A percentile compares a stretch with the other conserved stretches of the same genome.
Conservation (phyloP, 306 rosid species). For the Lathyrus oleraceus region DNA sequence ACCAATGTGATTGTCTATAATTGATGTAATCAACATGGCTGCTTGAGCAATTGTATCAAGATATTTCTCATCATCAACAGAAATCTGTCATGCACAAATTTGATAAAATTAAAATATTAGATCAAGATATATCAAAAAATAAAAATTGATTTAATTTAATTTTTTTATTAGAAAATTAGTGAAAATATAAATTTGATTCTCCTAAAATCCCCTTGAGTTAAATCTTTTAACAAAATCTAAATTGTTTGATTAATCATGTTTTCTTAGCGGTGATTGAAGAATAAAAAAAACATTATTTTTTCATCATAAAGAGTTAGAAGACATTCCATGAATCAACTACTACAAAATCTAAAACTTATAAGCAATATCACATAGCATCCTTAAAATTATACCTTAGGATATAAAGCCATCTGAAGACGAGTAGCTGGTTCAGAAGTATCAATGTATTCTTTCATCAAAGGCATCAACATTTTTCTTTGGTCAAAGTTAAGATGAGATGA, state of each 20-base stretch:
- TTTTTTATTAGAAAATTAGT: not conserved
- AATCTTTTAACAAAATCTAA: not conserved
- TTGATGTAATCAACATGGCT: not conserved
- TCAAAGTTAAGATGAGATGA: not conserved
- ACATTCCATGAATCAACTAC: too few species aligned
- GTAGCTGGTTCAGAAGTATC: not conserved
- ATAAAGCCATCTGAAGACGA: not conserved
- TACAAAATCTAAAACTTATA: not conserved
- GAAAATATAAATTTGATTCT: not conserved
- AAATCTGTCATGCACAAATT: not conserved
- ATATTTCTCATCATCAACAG: not conserved
- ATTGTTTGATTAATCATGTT: not conserved
- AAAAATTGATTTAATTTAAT: too few species aligned
- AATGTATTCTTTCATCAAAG: not conserved
- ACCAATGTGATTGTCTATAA: not conserved
- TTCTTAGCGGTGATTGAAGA: too few species aligned
- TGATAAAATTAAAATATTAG: too few species aligned
- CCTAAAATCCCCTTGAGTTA: not conserved
- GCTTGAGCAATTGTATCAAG: not conserved
- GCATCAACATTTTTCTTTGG: not conserved
- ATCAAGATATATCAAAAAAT: too few species aligned
- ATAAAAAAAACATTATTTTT: too few species aligned
- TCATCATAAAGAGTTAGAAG: too few species aligned
- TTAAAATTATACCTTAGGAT: not conserved
- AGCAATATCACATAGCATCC: not conserved